Conservation (phyloP, 345 rosid genomes). For the Acer saccharum region DNA sequence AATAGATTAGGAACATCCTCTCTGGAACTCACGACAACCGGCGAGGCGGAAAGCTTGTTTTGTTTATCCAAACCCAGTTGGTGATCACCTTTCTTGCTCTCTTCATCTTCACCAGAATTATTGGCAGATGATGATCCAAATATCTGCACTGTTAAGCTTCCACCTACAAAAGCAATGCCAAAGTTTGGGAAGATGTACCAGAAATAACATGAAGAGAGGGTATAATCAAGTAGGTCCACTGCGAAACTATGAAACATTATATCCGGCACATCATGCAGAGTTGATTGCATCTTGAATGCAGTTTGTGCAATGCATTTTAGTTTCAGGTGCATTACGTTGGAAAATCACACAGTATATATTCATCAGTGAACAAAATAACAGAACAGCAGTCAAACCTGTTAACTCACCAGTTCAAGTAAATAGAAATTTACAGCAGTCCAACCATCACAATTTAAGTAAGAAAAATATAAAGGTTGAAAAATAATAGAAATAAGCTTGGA, state of each 20-base stretch:
- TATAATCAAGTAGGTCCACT: neutral
- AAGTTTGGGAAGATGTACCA: neutral
- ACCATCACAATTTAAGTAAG: neutral
- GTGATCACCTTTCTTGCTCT: conserved; percentile 15
- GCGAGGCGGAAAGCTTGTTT: conserved; percentile 34
- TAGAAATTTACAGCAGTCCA: neutral
- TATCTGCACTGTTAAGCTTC: conserved; percentile 60
- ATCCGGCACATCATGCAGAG: neutral
- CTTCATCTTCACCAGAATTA: conserved; percentile 18
- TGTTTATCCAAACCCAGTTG: conserved; percentile 21
- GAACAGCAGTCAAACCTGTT: too few relatives aligned
- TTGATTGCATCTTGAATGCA: neutral
- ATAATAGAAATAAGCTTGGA: neutral
- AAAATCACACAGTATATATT: neutral
- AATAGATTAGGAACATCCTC: conserved; percentile 26
- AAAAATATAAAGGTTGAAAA: neutral
- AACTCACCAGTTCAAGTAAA: neutral
- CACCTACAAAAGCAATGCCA: conserved; percentile 32
- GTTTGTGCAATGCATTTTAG: neutral
- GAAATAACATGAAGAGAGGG: neutral
- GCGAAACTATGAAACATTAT: neutral
- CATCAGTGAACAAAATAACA: too few relatives aligned
- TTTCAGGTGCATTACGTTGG: neutral
- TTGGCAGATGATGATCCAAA: conserved; percentile 34
- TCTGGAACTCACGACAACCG: conserved; percentile 36